These are phyloP conservation scores for Cordyceps cateniannulata DNA, from an alignment of 2,329 filamentous ascomycete species.

Conservation along the genomic window DNA sequence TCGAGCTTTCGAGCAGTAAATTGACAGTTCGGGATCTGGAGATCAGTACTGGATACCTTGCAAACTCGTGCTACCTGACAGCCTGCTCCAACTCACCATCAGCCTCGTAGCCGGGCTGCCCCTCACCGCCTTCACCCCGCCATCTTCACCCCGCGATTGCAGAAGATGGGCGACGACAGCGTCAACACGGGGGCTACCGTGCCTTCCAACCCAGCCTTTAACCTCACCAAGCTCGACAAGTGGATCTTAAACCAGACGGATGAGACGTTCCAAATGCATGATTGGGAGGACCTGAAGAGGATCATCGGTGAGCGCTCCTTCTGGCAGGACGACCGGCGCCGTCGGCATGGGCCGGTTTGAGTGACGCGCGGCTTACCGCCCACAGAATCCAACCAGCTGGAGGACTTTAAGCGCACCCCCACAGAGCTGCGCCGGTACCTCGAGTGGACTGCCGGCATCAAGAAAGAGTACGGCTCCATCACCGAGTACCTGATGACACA, in stretches of 20 bases:
- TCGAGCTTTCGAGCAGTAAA: no score
- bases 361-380: background rate
- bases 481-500: constrained; percentile 70
- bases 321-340: no score
- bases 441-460: constrained; percentile 64
- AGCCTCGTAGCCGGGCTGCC: background rate
- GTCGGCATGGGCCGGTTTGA: background rate
- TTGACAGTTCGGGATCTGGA: no score
- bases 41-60: no score
- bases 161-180: constrained; percentile 34
- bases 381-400: constrained; percentile 54
- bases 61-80: background rate
- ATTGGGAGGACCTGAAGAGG: constrained; percentile 66
- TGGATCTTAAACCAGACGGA: constrained; percentile 59
- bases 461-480: constrained; percentile 70
- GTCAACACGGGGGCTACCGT: constrained; percentile 16
- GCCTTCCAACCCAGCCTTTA: constrained; percentile 41
- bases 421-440: constrained; percentile 77
- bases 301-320: constrained; percentile 50
- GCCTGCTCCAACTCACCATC: background rate
- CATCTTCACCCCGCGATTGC: background rate
- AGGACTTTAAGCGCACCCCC: constrained; percentile 70
- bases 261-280: constrained; percentile 60
- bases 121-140: constrained; percentile 8
- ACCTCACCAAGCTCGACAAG: constrained; percentile 52